Evolutionary conservation across 169 alveolate species (phyloP).

Genomic region (Perkinsus olseni): DNA sequence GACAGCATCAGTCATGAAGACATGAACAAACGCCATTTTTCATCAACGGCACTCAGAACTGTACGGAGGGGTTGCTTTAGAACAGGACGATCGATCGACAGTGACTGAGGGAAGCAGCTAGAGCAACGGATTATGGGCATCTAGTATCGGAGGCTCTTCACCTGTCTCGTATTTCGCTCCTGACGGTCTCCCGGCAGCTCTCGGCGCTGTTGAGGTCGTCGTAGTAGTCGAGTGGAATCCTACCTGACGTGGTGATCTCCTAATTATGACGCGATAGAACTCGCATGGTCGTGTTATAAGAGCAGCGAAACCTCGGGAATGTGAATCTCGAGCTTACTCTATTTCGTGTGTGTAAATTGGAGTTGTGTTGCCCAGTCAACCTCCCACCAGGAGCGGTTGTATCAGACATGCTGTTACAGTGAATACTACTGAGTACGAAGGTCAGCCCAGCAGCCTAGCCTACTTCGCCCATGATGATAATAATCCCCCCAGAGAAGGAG

Average conservation of each 20-base stretch:
- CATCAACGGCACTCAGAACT: not conserved
- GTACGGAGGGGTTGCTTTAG: not conserved
- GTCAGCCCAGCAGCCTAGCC: no score
- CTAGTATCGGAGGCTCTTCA: not conserved
- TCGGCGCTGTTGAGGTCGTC: not conserved
- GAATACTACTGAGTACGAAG: not conserved
- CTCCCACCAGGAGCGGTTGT: not conserved
- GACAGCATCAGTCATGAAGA: not conserved
- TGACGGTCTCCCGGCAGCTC: not conserved
- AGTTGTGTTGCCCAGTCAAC: not conserved
- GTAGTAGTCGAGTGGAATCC: not conserved
- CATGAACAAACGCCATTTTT: not conserved
- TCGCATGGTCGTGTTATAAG: no score
- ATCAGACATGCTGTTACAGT: not conserved
- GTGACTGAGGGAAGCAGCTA: not conserved
- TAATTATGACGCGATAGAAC: no score
- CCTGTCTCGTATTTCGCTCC: not conserved
- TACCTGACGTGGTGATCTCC: not conserved
- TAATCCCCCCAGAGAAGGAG: no score
- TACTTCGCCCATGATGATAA: no score
- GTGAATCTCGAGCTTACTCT: not conserved
- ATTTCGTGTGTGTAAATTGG: not conserved
- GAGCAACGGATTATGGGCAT: not conserved
- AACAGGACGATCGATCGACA: not conserved
- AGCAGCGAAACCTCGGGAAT: no score